These are phyloP conservation scores for Amanita molliuscula DNA, from an alignment of 768 basidiomycete species.

Conservation along the genomic window DNA sequence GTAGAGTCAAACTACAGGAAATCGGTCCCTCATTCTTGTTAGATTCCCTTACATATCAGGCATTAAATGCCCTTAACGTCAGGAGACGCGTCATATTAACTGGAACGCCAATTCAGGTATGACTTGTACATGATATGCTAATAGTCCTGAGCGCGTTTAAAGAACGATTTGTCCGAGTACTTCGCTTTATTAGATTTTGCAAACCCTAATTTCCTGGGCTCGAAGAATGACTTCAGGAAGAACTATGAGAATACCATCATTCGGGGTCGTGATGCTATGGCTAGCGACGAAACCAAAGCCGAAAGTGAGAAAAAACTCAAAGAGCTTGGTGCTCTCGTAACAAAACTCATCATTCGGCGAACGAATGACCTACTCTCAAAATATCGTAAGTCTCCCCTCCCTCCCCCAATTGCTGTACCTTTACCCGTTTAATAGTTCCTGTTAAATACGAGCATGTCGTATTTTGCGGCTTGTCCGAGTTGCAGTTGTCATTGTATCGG, in stretches of 20 bases:
- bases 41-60: slow-evolving; percentile 85
- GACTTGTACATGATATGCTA: neutral
- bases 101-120: slow-evolving; percentile 85
- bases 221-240: slow-evolving; percentile 86
- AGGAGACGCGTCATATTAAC: slow-evolving; percentile 88
- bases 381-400: slow-evolving; percentile 53
- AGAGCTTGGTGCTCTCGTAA: slow-evolving; percentile 79
- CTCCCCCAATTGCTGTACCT: neutral
- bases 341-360: slow-evolving; percentile 89
- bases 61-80: slow-evolving; percentile 75
- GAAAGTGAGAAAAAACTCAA: slow-evolving; percentile 84
- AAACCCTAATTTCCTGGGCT: slow-evolving; percentile 83
- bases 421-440: slow-evolving; percentile 36
- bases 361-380: slow-evolving; percentile 94
- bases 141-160: neutral
- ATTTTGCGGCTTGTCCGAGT: slow-evolving; percentile 77
- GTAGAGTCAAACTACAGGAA: neutral
- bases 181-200: slow-evolving; percentile 91
- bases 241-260: slow-evolving; percentile 92
- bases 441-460: slow-evolving; percentile 99
- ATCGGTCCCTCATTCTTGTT: neutral
- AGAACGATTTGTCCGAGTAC: slow-evolving; percentile 93
- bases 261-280: slow-evolving; percentile 82
- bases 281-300: slow-evolving; percentile 69
- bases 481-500: slow-evolving; percentile 79